Evolutionary conservation across 345 rosid species (phyloP).

Genomic region (Clarkia xantiana): DNA sequence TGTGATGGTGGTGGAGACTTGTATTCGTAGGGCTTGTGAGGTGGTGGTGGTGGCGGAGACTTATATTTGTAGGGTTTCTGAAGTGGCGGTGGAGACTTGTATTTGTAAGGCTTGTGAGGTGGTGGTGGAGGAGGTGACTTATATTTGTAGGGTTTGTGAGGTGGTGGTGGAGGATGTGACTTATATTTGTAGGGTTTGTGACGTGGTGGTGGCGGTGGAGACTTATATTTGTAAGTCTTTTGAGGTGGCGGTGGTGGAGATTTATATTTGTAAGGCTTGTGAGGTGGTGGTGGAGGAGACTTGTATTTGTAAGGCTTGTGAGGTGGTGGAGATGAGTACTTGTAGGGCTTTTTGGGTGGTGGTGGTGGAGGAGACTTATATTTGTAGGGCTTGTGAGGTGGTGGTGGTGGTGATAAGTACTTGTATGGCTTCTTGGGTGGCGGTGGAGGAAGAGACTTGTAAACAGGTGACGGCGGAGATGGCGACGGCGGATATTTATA

Average conservation of each 20-base stretch:
- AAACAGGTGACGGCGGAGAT: background rate
- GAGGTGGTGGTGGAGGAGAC: slow-evolving; percentile 11
- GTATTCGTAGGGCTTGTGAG: too few species aligned
- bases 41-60: background rate
- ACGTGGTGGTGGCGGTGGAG: slow-evolving; percentile 17
- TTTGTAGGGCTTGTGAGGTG: slow-evolving; percentile 5
- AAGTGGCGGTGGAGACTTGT: too few species aligned
- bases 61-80: background rate
- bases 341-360: slow-evolving; percentile 17
- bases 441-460: slow-evolving; percentile 12
- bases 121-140: slow-evolving; percentile 8
- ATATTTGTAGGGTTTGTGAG: slow-evolving; percentile 2
- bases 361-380: slow-evolving; percentile 11
- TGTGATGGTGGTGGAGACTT: too few species aligned
- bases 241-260: slow-evolving; percentile 11
- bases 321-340: slow-evolving; percentile 8
- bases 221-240: background rate
- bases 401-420: slow-evolving; percentile 18
- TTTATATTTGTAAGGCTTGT: background rate
- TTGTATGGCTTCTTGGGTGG: slow-evolving; percentile 2
- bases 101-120: slow-evolving; percentile 4
- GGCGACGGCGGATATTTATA: slow-evolving; percentile 9
- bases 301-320: slow-evolving; percentile 8
- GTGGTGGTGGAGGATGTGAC: slow-evolving; percentile 13
- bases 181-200: slow-evolving; percentile 6